phyloP scores from a whole-genome alignment of 768 basidiomycete genomes.

The Tylopilus sp. region DNA sequence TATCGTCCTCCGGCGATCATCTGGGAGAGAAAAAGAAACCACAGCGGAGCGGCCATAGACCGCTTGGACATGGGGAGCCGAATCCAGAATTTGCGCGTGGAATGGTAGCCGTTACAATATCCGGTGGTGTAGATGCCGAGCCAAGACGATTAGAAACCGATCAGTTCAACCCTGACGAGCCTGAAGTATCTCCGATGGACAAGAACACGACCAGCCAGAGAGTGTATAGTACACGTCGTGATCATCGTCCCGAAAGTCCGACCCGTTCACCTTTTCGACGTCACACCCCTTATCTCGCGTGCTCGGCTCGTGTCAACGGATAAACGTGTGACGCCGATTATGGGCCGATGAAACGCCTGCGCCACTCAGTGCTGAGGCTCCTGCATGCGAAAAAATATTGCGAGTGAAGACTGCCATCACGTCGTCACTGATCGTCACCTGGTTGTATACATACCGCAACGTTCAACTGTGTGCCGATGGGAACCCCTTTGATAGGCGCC shows the following conservation, averaged over 20 bases:
- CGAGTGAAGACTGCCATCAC: neutral
- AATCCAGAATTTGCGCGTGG: slow-evolving; percentile 46
- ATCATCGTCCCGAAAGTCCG: neutral
- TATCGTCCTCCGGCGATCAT: too few species aligned
- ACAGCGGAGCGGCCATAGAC: neutral
- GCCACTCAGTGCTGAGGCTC: neutral
- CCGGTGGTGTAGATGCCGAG: slow-evolving; percentile 16
- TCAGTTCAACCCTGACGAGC: too few species aligned
- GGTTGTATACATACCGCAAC: neutral
- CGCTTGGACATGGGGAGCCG: slow-evolving; percentile 32
- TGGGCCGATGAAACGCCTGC: neutral
- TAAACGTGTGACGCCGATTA: neutral
- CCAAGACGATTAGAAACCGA: neutral
- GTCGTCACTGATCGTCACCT: neutral
- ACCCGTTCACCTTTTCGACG: neutral
- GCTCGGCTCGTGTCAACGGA: slow-evolving; percentile 4
- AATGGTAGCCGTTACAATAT: slow-evolving; percentile 69
- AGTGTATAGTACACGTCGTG: neutral
- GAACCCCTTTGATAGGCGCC: slow-evolving; percentile 8
- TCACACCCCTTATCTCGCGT: neutral
- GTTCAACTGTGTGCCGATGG: too few species aligned
- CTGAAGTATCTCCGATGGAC: too few species aligned
- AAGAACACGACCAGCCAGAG: too few species aligned
- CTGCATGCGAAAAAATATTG: neutral
- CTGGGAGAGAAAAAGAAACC: neutral